phyloP scores from a whole-genome alignment of 257 asterid species.

The Solanum okadae region DNA sequence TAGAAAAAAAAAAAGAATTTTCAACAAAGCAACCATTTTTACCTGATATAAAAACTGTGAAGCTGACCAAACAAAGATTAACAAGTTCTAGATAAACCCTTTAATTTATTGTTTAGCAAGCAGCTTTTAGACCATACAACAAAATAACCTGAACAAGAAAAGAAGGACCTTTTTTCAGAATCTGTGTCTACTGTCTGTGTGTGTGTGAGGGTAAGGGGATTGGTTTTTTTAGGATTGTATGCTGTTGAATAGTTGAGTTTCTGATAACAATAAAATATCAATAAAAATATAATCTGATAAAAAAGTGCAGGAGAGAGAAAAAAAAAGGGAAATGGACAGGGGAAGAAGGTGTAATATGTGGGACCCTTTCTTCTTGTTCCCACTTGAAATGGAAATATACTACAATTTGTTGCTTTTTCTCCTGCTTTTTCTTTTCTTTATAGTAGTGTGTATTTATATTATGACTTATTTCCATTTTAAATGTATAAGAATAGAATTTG shows the following conservation, averaged over 20 bases:
- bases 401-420: not conserved
- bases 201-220: not conserved
- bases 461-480: too few relatives aligned
- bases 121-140: not conserved
- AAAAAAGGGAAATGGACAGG: not conserved
- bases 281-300: not conserved
- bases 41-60: conserved; percentile 2
- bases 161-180: not conserved
- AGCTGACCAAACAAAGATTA: not conserved
- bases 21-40: not conserved
- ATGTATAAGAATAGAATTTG: too few relatives aligned
- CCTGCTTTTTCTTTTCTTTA: too few relatives aligned
- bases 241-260: conserved; percentile 7
- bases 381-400: not conserved
- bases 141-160: not conserved
- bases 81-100: not conserved
- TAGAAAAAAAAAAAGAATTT: not conserved
- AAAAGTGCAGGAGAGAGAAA: not conserved
- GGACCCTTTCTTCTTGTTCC: not conserved
- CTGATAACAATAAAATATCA: not conserved
- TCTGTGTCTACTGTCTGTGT: not conserved
- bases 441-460: too few relatives aligned
- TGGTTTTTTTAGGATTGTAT: not conserved
- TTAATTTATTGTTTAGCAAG: not conserved
- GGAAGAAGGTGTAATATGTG: not conserved